Evolutionary conservation across 2,329 filamentous ascomycete species (phyloP).

Genomic region (Exophiala alcalophila): DNA sequence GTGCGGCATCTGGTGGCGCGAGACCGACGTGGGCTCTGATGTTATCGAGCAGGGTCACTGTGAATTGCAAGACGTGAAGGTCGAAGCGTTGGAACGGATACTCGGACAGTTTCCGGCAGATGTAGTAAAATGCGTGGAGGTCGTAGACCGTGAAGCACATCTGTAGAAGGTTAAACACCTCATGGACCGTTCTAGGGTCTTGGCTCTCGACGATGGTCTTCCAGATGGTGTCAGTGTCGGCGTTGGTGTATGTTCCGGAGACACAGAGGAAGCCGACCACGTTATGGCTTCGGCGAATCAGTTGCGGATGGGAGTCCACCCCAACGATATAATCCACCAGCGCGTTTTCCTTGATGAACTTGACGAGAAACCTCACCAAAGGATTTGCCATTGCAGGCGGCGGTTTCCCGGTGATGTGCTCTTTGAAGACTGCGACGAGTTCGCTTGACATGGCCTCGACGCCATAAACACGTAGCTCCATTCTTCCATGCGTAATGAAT

Average conservation of each 20-base stretch:
- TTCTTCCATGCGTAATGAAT: constrained; percentile 77
- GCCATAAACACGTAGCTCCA: constrained; percentile 82
- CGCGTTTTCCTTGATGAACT: constrained; percentile 65
- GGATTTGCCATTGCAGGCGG: constrained; percentile 43
- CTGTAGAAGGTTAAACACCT: constrained; percentile 66
- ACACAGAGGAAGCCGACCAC: constrained; percentile 84
- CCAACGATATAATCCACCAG: constrained; percentile 85
- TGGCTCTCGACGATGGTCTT: constrained; percentile 75
- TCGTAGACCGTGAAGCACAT: constrained; percentile 48
- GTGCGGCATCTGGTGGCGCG: constrained; percentile 1
- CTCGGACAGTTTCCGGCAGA: constrained; percentile 67
- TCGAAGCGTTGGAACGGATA: constrained; percentile 64
- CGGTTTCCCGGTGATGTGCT: constrained; percentile 45
- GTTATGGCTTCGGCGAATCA: constrained; percentile 76
- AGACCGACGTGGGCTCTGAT: constrained; percentile 42
- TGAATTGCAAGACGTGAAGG: constrained; percentile 59
- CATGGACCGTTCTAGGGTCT: constrained; percentile 79
- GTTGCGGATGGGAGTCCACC: constrained; percentile 85
- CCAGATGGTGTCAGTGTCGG: constrained; percentile 80
- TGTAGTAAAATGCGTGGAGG: constrained; percentile 50
- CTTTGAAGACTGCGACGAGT: constrained; percentile 65
- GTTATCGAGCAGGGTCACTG: constrained; percentile 55
- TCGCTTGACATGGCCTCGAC: constrained; percentile 70
- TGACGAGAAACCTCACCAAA: constrained; percentile 65
- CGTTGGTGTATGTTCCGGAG: constrained; percentile 66